Evolutionary conservation across 2,329 filamentous ascomycete species (phyloP).

Genomic region (Xylariaceae sp.): DNA sequence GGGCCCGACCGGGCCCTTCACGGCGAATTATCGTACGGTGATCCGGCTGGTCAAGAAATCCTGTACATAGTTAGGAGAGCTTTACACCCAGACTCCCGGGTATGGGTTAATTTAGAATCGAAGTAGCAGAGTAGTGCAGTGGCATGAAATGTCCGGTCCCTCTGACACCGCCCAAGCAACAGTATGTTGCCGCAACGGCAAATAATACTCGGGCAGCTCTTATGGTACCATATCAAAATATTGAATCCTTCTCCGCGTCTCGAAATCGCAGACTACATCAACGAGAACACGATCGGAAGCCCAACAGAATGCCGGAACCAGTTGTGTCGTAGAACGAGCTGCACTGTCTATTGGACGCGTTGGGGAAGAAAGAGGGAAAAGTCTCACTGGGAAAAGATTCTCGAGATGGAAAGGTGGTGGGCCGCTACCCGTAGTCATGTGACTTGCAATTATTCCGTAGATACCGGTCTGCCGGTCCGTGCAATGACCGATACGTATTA

Average conservation of each 20-base stretch:
- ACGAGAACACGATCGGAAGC: conserved; percentile 54
- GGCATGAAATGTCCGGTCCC: conserved; percentile 65
- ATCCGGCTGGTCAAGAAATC: too few relatives aligned
- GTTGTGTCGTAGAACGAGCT: conserved; percentile 66
- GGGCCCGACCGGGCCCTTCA: too few relatives aligned
- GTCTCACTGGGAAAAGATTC: conserved; percentile 20
- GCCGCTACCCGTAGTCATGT: conserved; percentile 34
- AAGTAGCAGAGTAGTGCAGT: too few relatives aligned
- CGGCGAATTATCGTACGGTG: too few relatives aligned
- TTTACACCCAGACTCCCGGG: too few relatives aligned
- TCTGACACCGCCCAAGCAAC: conserved; percentile 86
- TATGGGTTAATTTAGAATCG: too few relatives aligned
- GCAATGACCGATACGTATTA: too few relatives aligned
- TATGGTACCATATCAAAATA: conserved; percentile 62
- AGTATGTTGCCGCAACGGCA: conserved; percentile 39
- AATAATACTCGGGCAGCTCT: conserved; percentile 70
- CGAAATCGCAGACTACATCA: conserved; percentile 60
- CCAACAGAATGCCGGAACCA: conserved; percentile 70
- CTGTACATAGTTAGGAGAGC: too few relatives aligned
- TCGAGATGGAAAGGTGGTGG: conserved; percentile 23
- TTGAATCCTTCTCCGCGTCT: conserved; percentile 48
- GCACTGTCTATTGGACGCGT: conserved; percentile 89
- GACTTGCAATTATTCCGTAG: conserved; percentile 5
- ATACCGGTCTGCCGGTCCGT: too few relatives aligned
- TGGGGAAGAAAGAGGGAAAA: conserved; percentile 47